Evolutionary conservation across 441 rosid genomes (phyloP), one percentile per base, ranked within the genome.

Genomic region (Pelargonium cotyledonis): DNA sequence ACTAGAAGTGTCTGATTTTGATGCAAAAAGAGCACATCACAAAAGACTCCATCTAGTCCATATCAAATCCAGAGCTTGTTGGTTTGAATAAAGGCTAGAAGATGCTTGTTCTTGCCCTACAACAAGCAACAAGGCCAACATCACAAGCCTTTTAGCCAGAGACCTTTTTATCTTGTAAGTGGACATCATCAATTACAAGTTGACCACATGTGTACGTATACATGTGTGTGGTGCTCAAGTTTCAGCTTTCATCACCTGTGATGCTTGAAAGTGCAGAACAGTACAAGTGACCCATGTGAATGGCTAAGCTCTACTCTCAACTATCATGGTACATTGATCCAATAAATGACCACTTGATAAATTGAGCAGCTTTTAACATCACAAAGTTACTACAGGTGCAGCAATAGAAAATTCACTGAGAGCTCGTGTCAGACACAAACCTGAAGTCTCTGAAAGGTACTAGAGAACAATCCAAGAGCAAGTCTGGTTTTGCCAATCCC

Each of bases 201-300:
- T 44, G 49, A 41, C 44, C 44, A 41, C 44, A 41, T 46, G 11
- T 46, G 4, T 9, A 46, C 10, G 11, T 46, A 2, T 9, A 11
- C 10, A n/a, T 46, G 12, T 11, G 57, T 49, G 4, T 2, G 16
- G 16, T 49, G 2, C 26, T 23, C 26, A 23, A 23, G 26, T 23
- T 49, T 14, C 16, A 49, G 57, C 57, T 49, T 49, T 49, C 57
- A 49, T 14, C 5, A 49, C 18, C 57, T 49, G 57, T 49, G 57
- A 10, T 14, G 57, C 12, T 4, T 12, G n/a, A 3, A 49, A 14
- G 15, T 49, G 57, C 57, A 49, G 57, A 49, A 3, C 14, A 49
- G 57, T 49, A 49, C 57, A 49, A 14, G 26, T 49, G 18, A 49
- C 57, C 57, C 57, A 49, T 14, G 57, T 49, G 57, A 49, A 49